Conservation (phyloP, 1,284 basidiomycete species). For the Inonotus obliquus region DNA sequence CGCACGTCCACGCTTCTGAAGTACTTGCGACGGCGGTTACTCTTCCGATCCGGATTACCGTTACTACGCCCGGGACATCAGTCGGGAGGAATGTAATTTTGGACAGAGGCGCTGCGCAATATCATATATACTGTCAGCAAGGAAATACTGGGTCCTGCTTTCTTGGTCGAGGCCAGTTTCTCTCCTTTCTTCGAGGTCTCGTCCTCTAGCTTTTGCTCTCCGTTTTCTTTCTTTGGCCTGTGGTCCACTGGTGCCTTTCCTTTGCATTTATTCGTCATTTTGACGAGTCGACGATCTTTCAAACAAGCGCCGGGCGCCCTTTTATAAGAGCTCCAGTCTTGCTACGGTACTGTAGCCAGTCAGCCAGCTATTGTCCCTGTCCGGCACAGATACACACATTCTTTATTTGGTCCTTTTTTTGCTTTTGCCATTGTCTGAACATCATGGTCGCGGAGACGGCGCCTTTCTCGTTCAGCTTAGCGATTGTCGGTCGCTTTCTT, state of each 20-base stretch:
- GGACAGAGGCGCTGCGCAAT: conserved; percentile 3
- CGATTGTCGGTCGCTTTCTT: conserved; percentile 37
- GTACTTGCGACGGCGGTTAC: not conserved
- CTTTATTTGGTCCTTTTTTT: conserved; percentile 10
- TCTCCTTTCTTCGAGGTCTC: conserved; percentile 9
- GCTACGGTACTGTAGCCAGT: conserved; percentile 11
- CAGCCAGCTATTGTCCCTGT: conserved; percentile 28
- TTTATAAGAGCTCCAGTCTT: conserved; percentile 12
- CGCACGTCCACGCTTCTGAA: not conserved
- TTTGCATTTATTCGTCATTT: conserved; percentile 34
- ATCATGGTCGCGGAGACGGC: conserved; percentile 21
- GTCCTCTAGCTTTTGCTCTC: conserved; percentile 7
- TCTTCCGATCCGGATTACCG: not conserved
- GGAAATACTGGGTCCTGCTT: not conserved
- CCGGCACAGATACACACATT: conserved; percentile 29
- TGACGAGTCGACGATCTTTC: conserved; percentile 25
- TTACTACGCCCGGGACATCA: conserved; percentile 5
- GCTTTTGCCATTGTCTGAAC: conserved; percentile 8
- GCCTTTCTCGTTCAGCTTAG: conserved; percentile 26
- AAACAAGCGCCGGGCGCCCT: conserved; percentile 34
- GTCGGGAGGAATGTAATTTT: not conserved
- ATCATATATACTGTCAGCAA: conserved; percentile 3
- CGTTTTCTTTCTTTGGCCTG: conserved; percentile 15
- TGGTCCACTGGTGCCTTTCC: conserved; percentile 13
- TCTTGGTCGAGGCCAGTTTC: conserved; percentile 8